Evolutionary conservation across 78 protist species (phyloP), one percentile per base, ranked within the genome.

Genomic region (Emiliania huxleyi): DNA sequence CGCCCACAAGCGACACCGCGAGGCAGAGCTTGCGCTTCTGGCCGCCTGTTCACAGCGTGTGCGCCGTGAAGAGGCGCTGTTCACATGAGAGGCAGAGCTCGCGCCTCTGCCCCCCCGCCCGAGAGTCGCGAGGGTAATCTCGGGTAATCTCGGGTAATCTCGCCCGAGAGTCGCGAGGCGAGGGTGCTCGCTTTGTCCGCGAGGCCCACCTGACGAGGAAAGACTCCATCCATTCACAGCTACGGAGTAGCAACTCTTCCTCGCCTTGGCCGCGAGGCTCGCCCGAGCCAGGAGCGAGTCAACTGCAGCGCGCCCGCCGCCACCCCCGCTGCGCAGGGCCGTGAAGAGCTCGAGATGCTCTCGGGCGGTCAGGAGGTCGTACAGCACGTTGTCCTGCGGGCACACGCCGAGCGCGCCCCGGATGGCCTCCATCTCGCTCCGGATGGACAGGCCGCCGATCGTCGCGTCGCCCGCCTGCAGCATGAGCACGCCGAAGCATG

Each of bases 381-480:
- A 97, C 25, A 98, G 88, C 0, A 94, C 48, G 91, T 96, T 94
- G 90, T 83, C 79, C 85, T 77, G 85, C 43, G 98, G 96, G 52
- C 98, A 97, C 18, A 97, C 85, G 43, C 99, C 99, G 46, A 97
- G 21, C 33, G n/a, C 3, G 23, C 35, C 26, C 46, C 96, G 97
- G 35, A 94, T 90, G 6, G 8, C 38, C 22, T 87, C 94, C 69
- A 92, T 69, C 40, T 73, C 93, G n/a, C 52, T 45, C 37, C 35
- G 38, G 52, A 93, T 1, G 48, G 12, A 0, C 44, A 0, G 38
- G 12, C 84, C 87, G 38, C 0, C 0, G 29, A 93, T 25, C 29
- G 0, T 3, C 69, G 75, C 95, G 8, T 52, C 62, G 15, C 62
- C 62, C n/a, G n/a, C n/a, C n/a, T n/a, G n/a, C n/a, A n/a, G n/a